phyloP scores from a whole-genome alignment of 169 alveolate genomes.

The Plasmodium vivax region DNA sequence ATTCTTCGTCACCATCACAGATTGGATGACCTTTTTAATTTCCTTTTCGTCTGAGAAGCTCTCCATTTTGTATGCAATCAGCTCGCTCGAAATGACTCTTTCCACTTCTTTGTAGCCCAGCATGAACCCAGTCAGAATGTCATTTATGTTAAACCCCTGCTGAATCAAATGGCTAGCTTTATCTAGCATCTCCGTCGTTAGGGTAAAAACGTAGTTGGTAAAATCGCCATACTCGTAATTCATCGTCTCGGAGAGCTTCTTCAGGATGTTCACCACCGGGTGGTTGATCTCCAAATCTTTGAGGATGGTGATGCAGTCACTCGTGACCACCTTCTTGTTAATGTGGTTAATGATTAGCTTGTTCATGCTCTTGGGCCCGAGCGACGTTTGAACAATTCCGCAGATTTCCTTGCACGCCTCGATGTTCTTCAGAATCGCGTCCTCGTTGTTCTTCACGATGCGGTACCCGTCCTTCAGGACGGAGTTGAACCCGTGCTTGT shows the following conservation, averaged over 20 bases:
- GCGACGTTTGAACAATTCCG: slow-evolving; percentile 94
- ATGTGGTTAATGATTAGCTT: slow-evolving; percentile 97
- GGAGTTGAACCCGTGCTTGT: slow-evolving; percentile 54
- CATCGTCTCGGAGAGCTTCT: slow-evolving; percentile 97
- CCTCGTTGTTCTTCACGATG: slow-evolving; percentile 53
- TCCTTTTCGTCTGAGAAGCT: slow-evolving; percentile 85
- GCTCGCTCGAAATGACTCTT: slow-evolving; percentile 12
- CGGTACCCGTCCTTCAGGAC: slow-evolving; percentile 66
- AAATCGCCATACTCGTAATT: slow-evolving; percentile 98
- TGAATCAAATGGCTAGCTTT: slow-evolving; percentile 89
- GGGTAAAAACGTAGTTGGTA: slow-evolving; percentile 96
- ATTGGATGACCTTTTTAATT: slow-evolving; percentile 82
- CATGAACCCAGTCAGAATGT: slow-evolving; percentile 95
- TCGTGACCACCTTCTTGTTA: slow-evolving; percentile 96
- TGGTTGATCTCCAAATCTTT: slow-evolving; percentile 98
- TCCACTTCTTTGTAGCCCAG: slow-evolving; percentile 58
- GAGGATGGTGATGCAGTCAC: slow-evolving; percentile 97
- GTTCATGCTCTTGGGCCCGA: slow-evolving; percentile 98
- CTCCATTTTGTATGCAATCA: slow-evolving; percentile 75
- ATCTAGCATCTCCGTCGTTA: slow-evolving; percentile 97
- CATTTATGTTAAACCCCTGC: slow-evolving; percentile 97
- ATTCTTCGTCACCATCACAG: slow-evolving; percentile 79
- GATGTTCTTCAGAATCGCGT: slow-evolving; percentile 86
- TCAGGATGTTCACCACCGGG: slow-evolving; percentile 99
- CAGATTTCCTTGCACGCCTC: slow-evolving; percentile 95